phyloP scores from a whole-genome alignment of 495 filamentous ascomycete genomes.

The Haplographium delicatum region DNA sequence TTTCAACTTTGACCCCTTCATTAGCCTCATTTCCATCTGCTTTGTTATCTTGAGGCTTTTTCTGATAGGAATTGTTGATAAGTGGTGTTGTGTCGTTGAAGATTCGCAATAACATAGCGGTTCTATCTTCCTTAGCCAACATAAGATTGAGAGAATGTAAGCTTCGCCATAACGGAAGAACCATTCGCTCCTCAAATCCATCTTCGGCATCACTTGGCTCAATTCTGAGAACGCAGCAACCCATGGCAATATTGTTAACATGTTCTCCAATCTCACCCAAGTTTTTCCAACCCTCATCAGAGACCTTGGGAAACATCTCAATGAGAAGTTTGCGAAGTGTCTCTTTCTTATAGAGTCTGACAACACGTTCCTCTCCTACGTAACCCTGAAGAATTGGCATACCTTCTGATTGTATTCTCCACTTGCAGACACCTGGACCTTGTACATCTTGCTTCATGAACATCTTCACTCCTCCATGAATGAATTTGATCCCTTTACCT shows the following conservation, averaged over 20 bases:
- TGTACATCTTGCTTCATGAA: constrained; percentile 97
- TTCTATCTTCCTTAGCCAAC: constrained; percentile 93
- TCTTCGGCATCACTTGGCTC: constrained; percentile 64
- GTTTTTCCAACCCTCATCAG: constrained; percentile 58
- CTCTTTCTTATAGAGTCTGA: constrained; percentile 64
- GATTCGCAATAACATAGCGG: constrained; percentile 83
- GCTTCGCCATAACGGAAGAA: constrained; percentile 87
- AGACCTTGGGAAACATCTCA: constrained; percentile 92
- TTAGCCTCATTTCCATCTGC: constrained; percentile 11
- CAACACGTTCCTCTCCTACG: constrained; percentile 71
- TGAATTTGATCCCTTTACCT: constrained; percentile 84
- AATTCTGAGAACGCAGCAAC: constrained; percentile 84
- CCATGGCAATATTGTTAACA: constrained; percentile 75
- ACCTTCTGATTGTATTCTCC: constrained; percentile 94
- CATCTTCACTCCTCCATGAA: constrained; percentile 96
- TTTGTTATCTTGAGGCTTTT: constrained; percentile 28
- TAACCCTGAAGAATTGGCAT: constrained; percentile 82
- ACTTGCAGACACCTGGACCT: constrained; percentile 73
- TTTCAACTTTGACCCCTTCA: constrained; percentile 11
- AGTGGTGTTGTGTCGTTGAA: constrained; percentile 81
- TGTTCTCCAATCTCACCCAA: constrained; percentile 83
- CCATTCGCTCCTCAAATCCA: constrained; percentile 74
- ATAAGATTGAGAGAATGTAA: constrained; percentile 86
- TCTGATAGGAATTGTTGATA: constrained; percentile 42
- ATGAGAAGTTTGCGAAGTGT: constrained; percentile 76